Conservation (phyloP, 208 protist species). For the Leishmania gerbilli region DNA sequence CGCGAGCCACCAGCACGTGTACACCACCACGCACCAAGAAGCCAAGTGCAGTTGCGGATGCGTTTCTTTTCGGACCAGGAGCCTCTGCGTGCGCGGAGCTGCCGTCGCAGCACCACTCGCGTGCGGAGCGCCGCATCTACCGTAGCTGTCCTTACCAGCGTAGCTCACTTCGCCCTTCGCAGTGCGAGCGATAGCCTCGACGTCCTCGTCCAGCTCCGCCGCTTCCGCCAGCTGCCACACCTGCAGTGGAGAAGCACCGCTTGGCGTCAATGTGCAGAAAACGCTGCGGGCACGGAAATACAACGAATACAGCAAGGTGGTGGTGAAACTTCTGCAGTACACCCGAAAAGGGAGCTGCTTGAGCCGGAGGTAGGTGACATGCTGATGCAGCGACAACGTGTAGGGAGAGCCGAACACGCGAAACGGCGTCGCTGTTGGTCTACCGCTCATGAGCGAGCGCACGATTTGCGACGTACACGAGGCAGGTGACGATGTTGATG, state of each 20-base stretch:
- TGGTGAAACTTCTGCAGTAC: slow-evolving; percentile 81
- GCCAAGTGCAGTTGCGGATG: slow-evolving; percentile 79
- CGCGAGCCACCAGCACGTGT: slow-evolving; percentile 83
- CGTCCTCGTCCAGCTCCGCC: slow-evolving; percentile 51
- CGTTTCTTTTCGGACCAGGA: slow-evolving; percentile 56
- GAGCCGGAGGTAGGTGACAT: slow-evolving; percentile 83
- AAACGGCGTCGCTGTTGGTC: slow-evolving; percentile 30
- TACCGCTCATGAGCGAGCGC: slow-evolving; percentile 6
- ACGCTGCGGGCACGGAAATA: slow-evolving; percentile 61
- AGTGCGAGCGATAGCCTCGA: slow-evolving; percentile 17
- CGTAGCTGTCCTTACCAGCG: not conserved
- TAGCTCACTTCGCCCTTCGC: slow-evolving; percentile 22
- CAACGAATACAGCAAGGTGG: slow-evolving; percentile 68
- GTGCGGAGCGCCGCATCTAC: not conserved
- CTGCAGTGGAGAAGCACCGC: slow-evolving; percentile 50
- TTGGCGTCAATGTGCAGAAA: slow-evolving; percentile 70
- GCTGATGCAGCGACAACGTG: slow-evolving; percentile 71
- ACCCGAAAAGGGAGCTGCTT: slow-evolving; percentile 81
- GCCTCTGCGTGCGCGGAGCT: slow-evolving; percentile 25
- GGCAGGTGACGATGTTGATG: not conserved
- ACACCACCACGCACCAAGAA: slow-evolving; percentile 70
- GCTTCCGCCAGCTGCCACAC: slow-evolving; percentile 80
- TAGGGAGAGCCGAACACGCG: slow-evolving; percentile 86
- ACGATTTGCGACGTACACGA: not conserved
- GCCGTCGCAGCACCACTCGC: not conserved